A percentile compares a stretch with the other conserved stretches of the same genome.
Conservation (phyloP, 257 asterid genomes). For the Schizonepeta tenuifolia region DNA sequence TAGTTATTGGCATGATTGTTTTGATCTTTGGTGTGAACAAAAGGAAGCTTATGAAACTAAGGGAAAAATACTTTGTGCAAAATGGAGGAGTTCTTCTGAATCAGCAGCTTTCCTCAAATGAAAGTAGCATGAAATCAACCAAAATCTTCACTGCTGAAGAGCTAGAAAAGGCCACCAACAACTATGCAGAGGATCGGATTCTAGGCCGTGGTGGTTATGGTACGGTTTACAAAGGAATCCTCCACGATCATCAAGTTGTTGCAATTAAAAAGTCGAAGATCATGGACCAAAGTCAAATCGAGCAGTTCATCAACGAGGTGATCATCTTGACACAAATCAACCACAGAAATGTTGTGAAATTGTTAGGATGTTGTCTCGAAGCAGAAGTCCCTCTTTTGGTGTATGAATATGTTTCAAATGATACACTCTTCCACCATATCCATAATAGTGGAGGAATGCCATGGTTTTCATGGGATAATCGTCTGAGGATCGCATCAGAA, state of each 20-base stretch:
- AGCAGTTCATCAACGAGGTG: slow-evolving; percentile 71
- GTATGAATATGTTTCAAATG: slow-evolving; percentile 50
- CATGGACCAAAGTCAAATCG: slow-evolving; percentile 58
- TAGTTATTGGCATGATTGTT: slow-evolving; percentile 22
- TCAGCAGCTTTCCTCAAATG: slow-evolving; percentile 42
- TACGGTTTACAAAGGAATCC: slow-evolving; percentile 55
- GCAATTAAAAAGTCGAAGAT: slow-evolving; percentile 58
- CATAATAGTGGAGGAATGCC: slow-evolving; percentile 38
- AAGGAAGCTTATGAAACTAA: slow-evolving; percentile 36
- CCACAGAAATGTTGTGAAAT: slow-evolving; percentile 61
- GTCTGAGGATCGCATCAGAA: slow-evolving; percentile 51
- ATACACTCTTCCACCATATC: slow-evolving; percentile 52
- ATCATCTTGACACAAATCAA: slow-evolving; percentile 60
- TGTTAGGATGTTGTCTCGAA: slow-evolving; percentile 68
- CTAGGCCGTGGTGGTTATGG: slow-evolving; percentile 69
- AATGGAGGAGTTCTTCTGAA: slow-evolving; percentile 47
- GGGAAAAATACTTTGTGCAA: slow-evolving; percentile 48
- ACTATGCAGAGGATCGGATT: slow-evolving; percentile 51
- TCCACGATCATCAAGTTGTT: slow-evolving; percentile 41
- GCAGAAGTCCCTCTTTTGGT: slow-evolving; percentile 57
- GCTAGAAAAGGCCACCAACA: slow-evolving; percentile 48
- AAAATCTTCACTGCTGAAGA: slow-evolving; percentile 47
- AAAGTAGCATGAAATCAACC: slow-evolving; percentile 27
- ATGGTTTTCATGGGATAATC: slow-evolving; percentile 61
- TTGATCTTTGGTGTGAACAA: slow-evolving; percentile 34